Evolutionary conservation across 2,329 filamentous ascomycete species (phyloP), one percentile per base, ranked within the genome.

Genomic region (Aspergillus caelatus): DNA sequence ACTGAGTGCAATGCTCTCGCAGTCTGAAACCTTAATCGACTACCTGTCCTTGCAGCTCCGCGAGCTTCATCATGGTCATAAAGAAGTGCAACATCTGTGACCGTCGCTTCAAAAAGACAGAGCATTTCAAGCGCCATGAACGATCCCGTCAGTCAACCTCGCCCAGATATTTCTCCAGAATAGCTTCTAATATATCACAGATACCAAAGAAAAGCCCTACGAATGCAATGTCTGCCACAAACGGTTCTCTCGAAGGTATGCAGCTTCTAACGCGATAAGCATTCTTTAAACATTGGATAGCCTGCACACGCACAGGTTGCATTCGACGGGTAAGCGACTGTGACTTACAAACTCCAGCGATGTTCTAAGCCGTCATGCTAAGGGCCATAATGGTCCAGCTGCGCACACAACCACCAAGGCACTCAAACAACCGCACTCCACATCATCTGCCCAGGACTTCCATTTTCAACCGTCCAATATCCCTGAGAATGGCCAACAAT

Each of bases 111-210:
- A 84, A 82, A 65, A 86, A 86, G 74, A 83, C 82, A 34, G 83
- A 85, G 70, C 83, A 85, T 73, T 81, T 83, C 68, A 85, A 85
- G 71, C 80, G 83, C 48, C 84, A 86, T 72, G 83, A 85, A 70
- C 79, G 83, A 70, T 85, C 83, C 62, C 83, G 84, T 85, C 76
- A 70, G 83, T 77, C 36, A 60, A 61, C 61, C 65, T 58, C 10
- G n/a, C 9, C 16, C 19, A 12, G 36, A 58, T 60, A 53, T n/a
- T 45, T 41, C 34, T 45, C 32, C 26, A 2, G 32, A 30, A 39
- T 4, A 16, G 10, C 16, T n/a, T 59, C 45, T 57, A 50, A 58
- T 34, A 34, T 46, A 30, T 30, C 7, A 5, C 62, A 85, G 83
- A 86, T 71, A 86, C 83, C 28, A 81, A 84, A 61, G 83, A 85